Conservation (phyloP, 2,329 filamentous ascomycete species). For the Epichloe hybrida region DNA sequence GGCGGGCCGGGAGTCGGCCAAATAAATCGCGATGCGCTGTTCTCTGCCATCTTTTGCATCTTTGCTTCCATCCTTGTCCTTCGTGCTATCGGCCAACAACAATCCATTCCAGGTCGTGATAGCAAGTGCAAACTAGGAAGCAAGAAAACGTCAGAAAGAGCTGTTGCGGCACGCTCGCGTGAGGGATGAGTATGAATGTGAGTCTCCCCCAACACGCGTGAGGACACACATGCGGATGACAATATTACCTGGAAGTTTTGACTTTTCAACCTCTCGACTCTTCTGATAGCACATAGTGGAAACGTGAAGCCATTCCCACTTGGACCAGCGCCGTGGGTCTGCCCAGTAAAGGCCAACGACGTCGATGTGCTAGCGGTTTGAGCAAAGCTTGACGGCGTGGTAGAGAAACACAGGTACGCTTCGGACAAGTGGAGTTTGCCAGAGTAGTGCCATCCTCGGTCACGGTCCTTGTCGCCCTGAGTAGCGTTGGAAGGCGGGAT, state of each 20-base stretch:
- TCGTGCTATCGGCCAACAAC: conserved; percentile 42
- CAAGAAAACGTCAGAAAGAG: background rate
- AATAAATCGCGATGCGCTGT: conserved; percentile 82
- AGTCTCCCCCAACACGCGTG: background rate
- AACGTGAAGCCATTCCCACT: conserved; percentile 93
- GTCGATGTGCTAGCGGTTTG: conserved; percentile 65
- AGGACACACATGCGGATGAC: background rate
- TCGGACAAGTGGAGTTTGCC: conserved; percentile 92
- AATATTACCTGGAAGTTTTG: conserved; percentile 59
- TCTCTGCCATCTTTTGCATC: conserved; percentile 37
- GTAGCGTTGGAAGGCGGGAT: conserved; percentile 61
- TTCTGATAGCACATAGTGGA: conserved; percentile 77
- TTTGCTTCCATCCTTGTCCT: conserved; percentile 32
- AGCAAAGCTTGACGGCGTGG: conserved; percentile 76
- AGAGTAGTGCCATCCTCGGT: conserved; percentile 73
- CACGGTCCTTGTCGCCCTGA: conserved; percentile 56
- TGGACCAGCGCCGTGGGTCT: conserved; percentile 84
- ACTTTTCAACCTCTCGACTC: conserved; percentile 86
- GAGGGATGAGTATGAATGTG: no score
- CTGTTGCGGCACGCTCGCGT: background rate
- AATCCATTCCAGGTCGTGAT: conserved; percentile 90
- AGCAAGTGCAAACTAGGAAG: conserved; percentile 63
- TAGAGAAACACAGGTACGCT: conserved; percentile 92
- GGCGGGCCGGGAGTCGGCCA: conserved; percentile 74
- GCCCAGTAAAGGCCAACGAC: conserved; percentile 76